A percentile compares a stretch with the other conserved stretches of the same genome.
phyloP scores from a whole-genome alignment of 495 filamentous ascomycete species.

The Talaromyces nanjingensis region DNA sequence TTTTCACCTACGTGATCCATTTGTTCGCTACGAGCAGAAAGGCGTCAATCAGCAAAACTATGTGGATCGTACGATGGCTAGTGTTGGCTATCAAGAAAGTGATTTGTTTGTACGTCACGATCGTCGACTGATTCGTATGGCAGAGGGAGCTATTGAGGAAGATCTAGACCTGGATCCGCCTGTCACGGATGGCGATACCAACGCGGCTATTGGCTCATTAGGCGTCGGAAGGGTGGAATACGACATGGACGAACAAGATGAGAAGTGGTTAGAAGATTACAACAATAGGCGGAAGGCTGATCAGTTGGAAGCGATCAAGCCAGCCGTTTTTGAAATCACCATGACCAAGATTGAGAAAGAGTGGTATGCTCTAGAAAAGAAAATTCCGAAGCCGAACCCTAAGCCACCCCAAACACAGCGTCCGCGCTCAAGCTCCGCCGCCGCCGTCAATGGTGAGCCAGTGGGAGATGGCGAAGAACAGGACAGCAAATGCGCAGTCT shows the following conservation, averaged over 20 bases:
- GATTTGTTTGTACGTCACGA: slow-evolving; percentile 78
- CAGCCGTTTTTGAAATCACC: slow-evolving; percentile 91
- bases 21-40: slow-evolving; percentile 55
- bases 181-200: slow-evolving; percentile 55
- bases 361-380: slow-evolving; percentile 92
- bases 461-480: slow-evolving; percentile 81
- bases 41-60: slow-evolving; percentile 55
- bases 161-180: slow-evolving; percentile 62
- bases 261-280: slow-evolving; percentile 84
- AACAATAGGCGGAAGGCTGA: slow-evolving; percentile 68
- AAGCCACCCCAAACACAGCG: slow-evolving; percentile 91
- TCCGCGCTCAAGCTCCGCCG: slow-evolving; percentile 84
- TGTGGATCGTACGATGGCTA: slow-evolving; percentile 89
- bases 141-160: slow-evolving; percentile 73
- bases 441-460: slow-evolving; percentile 84
- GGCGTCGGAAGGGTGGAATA: slow-evolving; percentile 83
- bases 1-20: slow-evolving; percentile 51
- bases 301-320: slow-evolving; percentile 73
- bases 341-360: slow-evolving; percentile 99
- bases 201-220: slow-evolving; percentile 33
- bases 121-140: slow-evolving; percentile 67
- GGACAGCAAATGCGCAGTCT: slow-evolving; percentile 95
- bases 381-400: slow-evolving; percentile 91
- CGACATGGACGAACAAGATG: slow-evolving; percentile 99
- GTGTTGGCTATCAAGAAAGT: slow-evolving; percentile 89